Evolutionary conservation across 768 basidiomycete genomes (phyloP), one percentile per base, ranked within the genome.

Genomic region (Leccinum boreale): DNA sequence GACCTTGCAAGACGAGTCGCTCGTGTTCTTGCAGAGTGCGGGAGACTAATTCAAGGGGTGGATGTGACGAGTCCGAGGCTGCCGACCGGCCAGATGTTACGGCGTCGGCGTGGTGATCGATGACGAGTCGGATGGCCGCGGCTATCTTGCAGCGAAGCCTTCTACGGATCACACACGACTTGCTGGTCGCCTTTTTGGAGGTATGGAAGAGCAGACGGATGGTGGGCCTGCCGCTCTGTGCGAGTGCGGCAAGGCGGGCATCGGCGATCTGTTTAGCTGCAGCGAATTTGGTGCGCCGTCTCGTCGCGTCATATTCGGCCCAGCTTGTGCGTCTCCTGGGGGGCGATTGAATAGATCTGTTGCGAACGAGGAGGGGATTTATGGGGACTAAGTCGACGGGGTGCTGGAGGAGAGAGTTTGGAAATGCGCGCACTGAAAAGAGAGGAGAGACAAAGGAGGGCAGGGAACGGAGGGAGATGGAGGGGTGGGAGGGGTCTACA

Each of bases 151-250:
- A 57, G 4, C 65, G 62, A 3, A 69, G 59, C 12, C 60, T 47
- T 19, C 59, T 49, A 4, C 69, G 69, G 14, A 70, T 10, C 8
- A 69, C 67, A 4, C 31, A 59, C 5, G 55, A 62, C 31, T 69
- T 70, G 61, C 61, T 68, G 2, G 67, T 70, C 2, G 53, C 44
- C 52, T 68, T 70, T 50, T 70, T 70, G 5, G 65, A 53, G 1
- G 53, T 62, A 50, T 62, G 60, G 33, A 65, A 70, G 19, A 67
- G 58, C 0, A 70, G 53, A 23, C 58, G 23, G 47, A 70, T 10
- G 36, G 55, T 65, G 36, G 5, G 53, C 36, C 55, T 59, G 26
- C 58, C 63, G 3, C n/a, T 31, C 24, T 29, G 4, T 23, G 63
- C 57, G 50, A 65, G 29, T 23, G 50, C 58, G 15, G 59, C 54